Base-by-base conservation (phyloP, 2,329 filamentous ascomycete species). In the Cladosporium velox region DNA sequence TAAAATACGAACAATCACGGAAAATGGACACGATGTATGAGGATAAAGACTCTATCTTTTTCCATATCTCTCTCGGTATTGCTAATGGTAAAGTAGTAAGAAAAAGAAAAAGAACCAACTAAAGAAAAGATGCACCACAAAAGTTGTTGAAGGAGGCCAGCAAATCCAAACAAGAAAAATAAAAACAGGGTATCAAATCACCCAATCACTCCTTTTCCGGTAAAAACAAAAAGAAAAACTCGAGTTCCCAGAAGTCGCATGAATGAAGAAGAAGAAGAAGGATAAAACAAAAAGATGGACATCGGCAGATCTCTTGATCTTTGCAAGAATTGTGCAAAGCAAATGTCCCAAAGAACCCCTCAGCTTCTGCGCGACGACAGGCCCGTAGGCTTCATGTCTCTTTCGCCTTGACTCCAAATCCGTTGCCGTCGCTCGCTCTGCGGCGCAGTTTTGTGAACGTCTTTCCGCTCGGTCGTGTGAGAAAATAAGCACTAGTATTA, bases 401-500 rank as follows among this genome's bases (percentile, higher is more conserved):
- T 34, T 32, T 41, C 15, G 35, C 12, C 24, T 57, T 54, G 32
- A 47, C 61, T 44, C 61, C 61, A 8, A 21, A 38, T 57, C 51
- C 61, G 18, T 34, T 52, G 51, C 26, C 51, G 44, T 64, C 61
- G 61, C 61, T 64, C 61, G 61, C 61, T 55, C 61, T 64, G 61
- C 61, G 61, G 61, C 61, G 61, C 38, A 54, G 51, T 64, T 28
- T 54, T 47, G 11, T 54, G 26, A 64, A 64, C 49, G 51, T 35
- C 61, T 52, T 30, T 57, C 24, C 51, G 21, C 18, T 34, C 34
- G 34, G 30, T 55, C 51, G 47, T 44, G 44, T 47, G 61, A 64
- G 61, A 64, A 64, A 64, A 64, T 64, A 64, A 64, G 61, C 61
- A 64, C 61, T 64, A 64, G 61, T 64, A 64, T 64, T 64, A 64